phyloP scores from a whole-genome alignment of 2,329 filamentous ascomycete genomes.

The Cercospora sp. region DNA sequence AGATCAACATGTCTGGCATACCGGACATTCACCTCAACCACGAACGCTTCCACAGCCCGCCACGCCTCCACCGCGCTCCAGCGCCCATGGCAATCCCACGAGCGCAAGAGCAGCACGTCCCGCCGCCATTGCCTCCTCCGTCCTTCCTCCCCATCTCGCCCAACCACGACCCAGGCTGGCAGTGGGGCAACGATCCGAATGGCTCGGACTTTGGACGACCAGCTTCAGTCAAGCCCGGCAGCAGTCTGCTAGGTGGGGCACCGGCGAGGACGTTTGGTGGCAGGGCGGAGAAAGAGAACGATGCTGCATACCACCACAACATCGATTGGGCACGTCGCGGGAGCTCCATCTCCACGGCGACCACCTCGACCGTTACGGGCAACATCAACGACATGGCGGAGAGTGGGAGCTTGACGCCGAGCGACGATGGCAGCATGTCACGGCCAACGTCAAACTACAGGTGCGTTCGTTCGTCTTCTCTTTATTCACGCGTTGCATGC shows the following conservation, averaged over 20 bases:
- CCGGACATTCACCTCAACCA: conserved; percentile 41
- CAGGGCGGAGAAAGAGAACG: conserved; percentile 33
- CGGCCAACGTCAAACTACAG: conserved; percentile 45
- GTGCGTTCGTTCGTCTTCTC: conserved; percentile 37
- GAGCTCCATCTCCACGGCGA: conserved; percentile 43
- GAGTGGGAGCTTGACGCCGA: conserved; percentile 27
- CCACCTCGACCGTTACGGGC: conserved; percentile 37
- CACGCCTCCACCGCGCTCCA: conserved; percentile 44
- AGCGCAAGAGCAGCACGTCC: conserved; percentile 51
- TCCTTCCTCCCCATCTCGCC: conserved; percentile 58
- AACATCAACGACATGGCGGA: conserved; percentile 33
- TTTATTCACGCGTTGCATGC: not conserved
- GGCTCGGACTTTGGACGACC: conserved; percentile 50
- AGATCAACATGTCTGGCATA: conserved; percentile 30
- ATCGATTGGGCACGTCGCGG: conserved; percentile 41
- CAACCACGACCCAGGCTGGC: conserved; percentile 60
- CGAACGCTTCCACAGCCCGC: conserved; percentile 42
- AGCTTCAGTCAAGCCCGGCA: conserved; percentile 50
- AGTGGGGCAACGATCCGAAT: conserved; percentile 59
- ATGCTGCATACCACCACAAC: conserved; percentile 25
- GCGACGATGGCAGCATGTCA: conserved; percentile 34
- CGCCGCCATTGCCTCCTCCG: conserved; percentile 66
- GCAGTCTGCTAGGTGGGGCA: conserved; percentile 46
- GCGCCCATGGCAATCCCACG: conserved; percentile 65
- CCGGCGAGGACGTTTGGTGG: conserved; percentile 20